Percentiles rank a stretch among this genome's conserved stretches.
Conservation (phyloP, 1,139 yeast species). For the Suzukiozyma palmioleophila region DNA sequence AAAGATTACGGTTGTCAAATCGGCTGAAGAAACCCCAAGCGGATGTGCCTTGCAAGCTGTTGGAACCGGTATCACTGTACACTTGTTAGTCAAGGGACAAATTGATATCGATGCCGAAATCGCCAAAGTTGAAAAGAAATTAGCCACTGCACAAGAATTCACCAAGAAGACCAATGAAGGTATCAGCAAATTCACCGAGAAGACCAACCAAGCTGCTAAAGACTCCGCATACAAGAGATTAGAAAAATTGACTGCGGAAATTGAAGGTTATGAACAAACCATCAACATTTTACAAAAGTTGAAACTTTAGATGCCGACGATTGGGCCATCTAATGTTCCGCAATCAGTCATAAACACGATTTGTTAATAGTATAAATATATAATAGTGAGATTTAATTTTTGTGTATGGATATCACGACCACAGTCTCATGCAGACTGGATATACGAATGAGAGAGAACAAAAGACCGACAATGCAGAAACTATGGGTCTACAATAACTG, state of each 20-base stretch:
- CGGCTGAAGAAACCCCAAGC: slow-evolving; percentile 58
- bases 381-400: neutral
- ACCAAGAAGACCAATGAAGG: slow-evolving; percentile 36
- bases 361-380: slow-evolving; percentile 30
- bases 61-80: slow-evolving; percentile 78
- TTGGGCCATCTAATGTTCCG: slow-evolving; percentile 2
- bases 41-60: slow-evolving; percentile 89
- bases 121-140: slow-evolving; percentile 72
- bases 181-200: slow-evolving; percentile 72
- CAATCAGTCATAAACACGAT: no score
- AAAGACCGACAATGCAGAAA: no score
- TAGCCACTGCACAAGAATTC: slow-evolving; percentile 55
- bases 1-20: slow-evolving; percentile 57
- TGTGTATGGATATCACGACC: neutral
- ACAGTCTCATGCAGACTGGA: neutral
- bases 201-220: slow-evolving; percentile 80
- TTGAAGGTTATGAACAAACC: slow-evolving; percentile 78
- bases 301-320: slow-evolving; percentile 25
- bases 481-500: no score
- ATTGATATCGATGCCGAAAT: slow-evolving; percentile 91
- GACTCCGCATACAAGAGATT: slow-evolving; percentile 68
- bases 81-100: slow-evolving; percentile 89
- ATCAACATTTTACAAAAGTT: slow-evolving; percentile 71
- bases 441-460: no score
- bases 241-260: slow-evolving; percentile 76